Base-by-base conservation (phyloP, 805 yeast species). In the Scheffersomyces ergatensis region DNA sequence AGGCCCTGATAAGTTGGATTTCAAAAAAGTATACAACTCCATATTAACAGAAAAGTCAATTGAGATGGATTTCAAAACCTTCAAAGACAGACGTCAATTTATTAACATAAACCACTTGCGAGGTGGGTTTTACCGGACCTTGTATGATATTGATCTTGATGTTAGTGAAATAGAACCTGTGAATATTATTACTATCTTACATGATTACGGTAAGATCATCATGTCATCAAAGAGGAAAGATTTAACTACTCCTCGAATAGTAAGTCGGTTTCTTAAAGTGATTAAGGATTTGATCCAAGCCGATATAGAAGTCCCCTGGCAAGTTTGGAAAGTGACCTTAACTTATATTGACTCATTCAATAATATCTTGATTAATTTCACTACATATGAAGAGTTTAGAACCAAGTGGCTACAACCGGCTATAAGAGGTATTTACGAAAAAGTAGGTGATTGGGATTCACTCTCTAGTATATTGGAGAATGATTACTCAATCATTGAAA, bases 121-220 rank as follows among this genome's bases (percentile, higher is more conserved):
- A 46, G 53, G 67, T 17, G 81, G 79, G 1, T 65, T 77, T 45
- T 75, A 71, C 46, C 69, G 74, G 38, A 75, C 75, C 0, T 65
- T 74, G 9, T 83, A 82, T 48, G 64, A 66, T 3, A 42, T 49
- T 3, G 53, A 48, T 2, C 33, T 55, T 19, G 5, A 26, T 12
- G 52, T 57, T 24, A 34, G 52, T 1, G 45, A 47, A 11, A 51
- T 72, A n/a, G 11, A 31, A 7, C 13, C 25, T 5, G 19, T 29
- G n/a, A 77, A 74, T 29, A 59, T 67, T 37, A 45, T 63, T 27
- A 57, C 65, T 19, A 44, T 74, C 5, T 47, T 74, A 20, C 51
- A 60, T 33, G 79, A 75, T 45, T 55, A 70, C 19, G 69, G 74
- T 2, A 56, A 64, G 14, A 39, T 67, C 12, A 49, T 75, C 29